Base-by-base conservation (phyloP, 2,329 filamentous ascomycete species). In the Trichoderma sp. region DNA sequence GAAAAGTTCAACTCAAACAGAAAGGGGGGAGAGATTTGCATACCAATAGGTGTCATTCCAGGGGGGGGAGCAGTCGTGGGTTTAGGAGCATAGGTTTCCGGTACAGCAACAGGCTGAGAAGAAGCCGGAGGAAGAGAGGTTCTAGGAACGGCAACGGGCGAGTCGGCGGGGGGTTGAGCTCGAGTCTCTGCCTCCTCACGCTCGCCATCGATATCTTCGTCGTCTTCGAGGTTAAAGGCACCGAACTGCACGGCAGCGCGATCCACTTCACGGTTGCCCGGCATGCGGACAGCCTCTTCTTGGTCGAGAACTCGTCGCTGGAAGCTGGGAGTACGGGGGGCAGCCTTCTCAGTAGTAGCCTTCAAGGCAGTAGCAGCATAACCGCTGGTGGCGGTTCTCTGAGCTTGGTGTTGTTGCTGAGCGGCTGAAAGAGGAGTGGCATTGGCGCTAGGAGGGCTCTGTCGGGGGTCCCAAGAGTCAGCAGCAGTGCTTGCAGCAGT, bases 221-320 rank as follows among this genome's bases (percentile, higher is more conserved):
- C 92, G 73, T 91, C 94, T 79, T 93, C 95, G 78, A 99, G 83
- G 79, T 92, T 97, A 86, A 99, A 93, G 81, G 95, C 97, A 74
- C 96, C 96, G 81, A 99, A 99, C 80, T 98, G 95, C 63, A 99
- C 94, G 64, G 95, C 93, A 75, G 95, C 90, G 77, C 94, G 91
- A 80, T 98, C 95, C 32, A 99, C 92, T 68, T 96, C 95, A 76
- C 96, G 94, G 84, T 98, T 97, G 73, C 93, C 94, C 60, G 96
- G 96, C 95, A 99, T 98, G 75, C 97, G 94, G 53, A 99, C 96
- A 72, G 96, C 94, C 84, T 99, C 96, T 82, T 97, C 95, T 80
- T 99, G 96, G 77, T 98, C 95, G 78, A 97, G 87, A 69, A 98
- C 88, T 78, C 94, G 92, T 75, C 95, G 91, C 81, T 97, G 92